Evolutionary conservation across 2,329 filamentous ascomycete species (phyloP).

Genomic region (Dothideomycetes sp.): DNA sequence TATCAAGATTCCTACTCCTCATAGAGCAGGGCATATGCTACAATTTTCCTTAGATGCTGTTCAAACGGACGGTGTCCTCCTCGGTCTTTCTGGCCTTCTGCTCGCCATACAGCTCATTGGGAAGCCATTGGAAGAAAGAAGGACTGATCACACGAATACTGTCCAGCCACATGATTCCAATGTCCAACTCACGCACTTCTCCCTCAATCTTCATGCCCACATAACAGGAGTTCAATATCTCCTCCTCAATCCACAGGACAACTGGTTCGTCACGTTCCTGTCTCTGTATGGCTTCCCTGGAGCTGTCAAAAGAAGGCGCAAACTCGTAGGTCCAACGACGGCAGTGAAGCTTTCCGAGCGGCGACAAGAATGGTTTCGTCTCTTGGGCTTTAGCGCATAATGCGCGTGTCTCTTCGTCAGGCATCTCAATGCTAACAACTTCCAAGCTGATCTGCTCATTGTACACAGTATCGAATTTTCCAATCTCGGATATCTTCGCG

Average conservation of each 20-base stretch:
- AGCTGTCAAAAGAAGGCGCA: neutral
- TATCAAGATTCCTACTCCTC: too few species aligned
- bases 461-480: constrained; percentile 34
- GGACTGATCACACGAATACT: constrained; percentile 30
- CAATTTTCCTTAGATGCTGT: too few species aligned
- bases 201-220: constrained; percentile 46
- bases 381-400: constrained; percentile 39
- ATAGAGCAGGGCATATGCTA: too few species aligned
- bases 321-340: constrained; percentile 40
- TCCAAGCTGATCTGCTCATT: constrained; percentile 52
- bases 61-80: too few species aligned
- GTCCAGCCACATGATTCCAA: constrained; percentile 29
- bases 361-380: constrained; percentile 34
- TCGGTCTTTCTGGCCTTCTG: constrained; percentile 13
- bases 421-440: constrained; percentile 44
- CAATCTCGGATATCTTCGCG: constrained; percentile 18
- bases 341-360: constrained; percentile 46
- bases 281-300: constrained; percentile 26
- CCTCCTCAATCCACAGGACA: constrained; percentile 59
- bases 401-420: constrained; percentile 35
- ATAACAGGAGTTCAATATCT: constrained; percentile 48
- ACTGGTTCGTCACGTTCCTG: constrained; percentile 38
- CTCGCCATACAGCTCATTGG: constrained; percentile 32
- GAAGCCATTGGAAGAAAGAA: constrained; percentile 36
- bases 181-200: constrained; percentile 22